Conservation (phyloP, 1,284 basidiomycete genomes). For the Abortiporus biennis region DNA sequence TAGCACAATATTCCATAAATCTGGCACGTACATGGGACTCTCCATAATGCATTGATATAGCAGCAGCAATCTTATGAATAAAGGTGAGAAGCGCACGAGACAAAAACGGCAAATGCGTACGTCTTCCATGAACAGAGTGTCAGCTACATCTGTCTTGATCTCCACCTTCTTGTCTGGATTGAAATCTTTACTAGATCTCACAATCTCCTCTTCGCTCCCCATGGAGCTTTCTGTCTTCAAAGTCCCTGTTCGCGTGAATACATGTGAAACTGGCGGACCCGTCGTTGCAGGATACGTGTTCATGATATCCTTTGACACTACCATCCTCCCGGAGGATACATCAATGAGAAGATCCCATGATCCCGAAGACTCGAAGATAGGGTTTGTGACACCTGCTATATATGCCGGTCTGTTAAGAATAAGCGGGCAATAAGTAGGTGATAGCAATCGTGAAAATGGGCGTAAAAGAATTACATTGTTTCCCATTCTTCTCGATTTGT, state of each 20-base stretch:
- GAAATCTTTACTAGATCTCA: slow-evolving; percentile 32
- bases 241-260: slow-evolving; percentile 49
- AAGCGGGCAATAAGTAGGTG: background rate
- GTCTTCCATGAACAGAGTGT: slow-evolving; percentile 89
- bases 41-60: slow-evolving; percentile 72
- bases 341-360: slow-evolving; percentile 94
- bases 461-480: slow-evolving; percentile 55
- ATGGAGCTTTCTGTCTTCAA: slow-evolving; percentile 55
- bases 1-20: slow-evolving; percentile 70
- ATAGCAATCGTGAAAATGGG: slow-evolving; percentile 5
- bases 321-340: slow-evolving; percentile 80
- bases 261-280: slow-evolving; percentile 33
- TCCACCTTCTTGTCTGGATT: slow-evolving; percentile 40
- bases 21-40: slow-evolving; percentile 75
- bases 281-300: slow-evolving; percentile 44
- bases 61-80: slow-evolving; percentile 49
- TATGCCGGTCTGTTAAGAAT: slow-evolving; percentile 63
- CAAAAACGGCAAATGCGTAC: slow-evolving; percentile 40
- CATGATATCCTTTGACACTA: slow-evolving; percentile 81
- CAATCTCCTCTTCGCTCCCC: slow-evolving; percentile 58
- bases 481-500: slow-evolving; percentile 88
- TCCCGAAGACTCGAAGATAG: slow-evolving; percentile 84
- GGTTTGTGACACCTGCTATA: slow-evolving; percentile 95
- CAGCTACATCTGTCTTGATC: slow-evolving; percentile 59
- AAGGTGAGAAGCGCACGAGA: background rate